Evolutionary conservation across 257 asterid genomes (phyloP), one percentile per base, ranked within the genome.

Genomic region (Nicotiana undulata): DNA sequence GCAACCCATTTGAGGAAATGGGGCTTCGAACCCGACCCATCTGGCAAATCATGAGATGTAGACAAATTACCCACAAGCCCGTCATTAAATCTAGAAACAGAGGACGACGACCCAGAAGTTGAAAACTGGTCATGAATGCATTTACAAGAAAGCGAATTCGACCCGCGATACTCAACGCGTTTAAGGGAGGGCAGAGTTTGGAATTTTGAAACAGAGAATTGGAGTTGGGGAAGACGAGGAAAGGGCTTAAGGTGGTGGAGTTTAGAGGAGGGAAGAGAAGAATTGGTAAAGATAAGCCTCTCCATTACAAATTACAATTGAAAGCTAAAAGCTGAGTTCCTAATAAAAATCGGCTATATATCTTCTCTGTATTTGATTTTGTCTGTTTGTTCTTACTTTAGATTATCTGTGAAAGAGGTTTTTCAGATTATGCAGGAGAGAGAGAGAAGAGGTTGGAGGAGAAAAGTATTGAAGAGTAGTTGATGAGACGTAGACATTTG

Each of bases 261-360:
- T 44, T 89, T 87, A 10, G 89, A 40, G 12, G 49, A 87, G 1
- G 95, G 87, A 84, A 88, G 80, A 6, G 96, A 77, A 82, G 96
- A 77, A 82, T 88, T 90, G 83, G 92, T 86, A 80, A 83, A 77
- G 86, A 93, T 83, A 78, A 93, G 90, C 84, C 92, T 90, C 90
- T 91, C 98, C 97, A 93, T 93, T 2, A 32, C 52, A 60, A 28
- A 9, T 40, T 40, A 40, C 12, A 40, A 40, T 40, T 20, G 64
- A 20, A 1, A 53, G 65, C 4, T 9, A 18, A 3, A 79, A 74
- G 29, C 28, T 24, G n/a, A 20, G 44, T 9, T 59, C 76, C 51
- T n/a, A 68, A 40, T 68, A 40, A 4, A 2, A 17, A 55, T 55
- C 9, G n/a, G 8, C 22, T 55, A 17, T 55, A 18, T 17, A 17